Conservation (phyloP, 306 rosid species). For the Lablab purpureus region DNA sequence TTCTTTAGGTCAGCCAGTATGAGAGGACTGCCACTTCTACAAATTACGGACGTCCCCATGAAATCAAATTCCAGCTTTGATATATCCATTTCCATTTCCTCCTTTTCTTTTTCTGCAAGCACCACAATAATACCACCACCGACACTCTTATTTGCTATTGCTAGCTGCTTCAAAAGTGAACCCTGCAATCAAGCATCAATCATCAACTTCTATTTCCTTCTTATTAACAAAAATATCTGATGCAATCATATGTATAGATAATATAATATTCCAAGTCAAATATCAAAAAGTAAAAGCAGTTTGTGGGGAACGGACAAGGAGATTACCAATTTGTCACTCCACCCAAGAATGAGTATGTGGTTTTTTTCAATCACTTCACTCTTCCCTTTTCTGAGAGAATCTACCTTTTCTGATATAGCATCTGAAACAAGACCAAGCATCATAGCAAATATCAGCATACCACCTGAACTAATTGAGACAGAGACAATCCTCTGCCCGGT, state of each 20-base stretch:
- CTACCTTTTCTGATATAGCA: conserved; percentile 97
- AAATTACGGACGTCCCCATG: conserved; percentile 97
- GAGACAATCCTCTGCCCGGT: conserved; percentile 96
- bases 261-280: neutral
- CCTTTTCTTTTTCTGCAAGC: conserved; percentile 99
- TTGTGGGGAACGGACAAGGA: conserved; percentile 33
- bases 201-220: conserved; percentile 38
- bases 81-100: conserved; percentile 97
- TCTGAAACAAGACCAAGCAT: conserved; percentile 98
- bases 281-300: conserved; percentile 3
- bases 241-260: conserved; percentile 4
- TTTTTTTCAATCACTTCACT: conserved; percentile 96
- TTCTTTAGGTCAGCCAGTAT: conserved; percentile 95
- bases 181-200: conserved; percentile 64
- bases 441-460: conserved; percentile 99
- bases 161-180: conserved; percentile 95
- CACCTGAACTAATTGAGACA: conserved; percentile 95
- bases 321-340: conserved; percentile 97
- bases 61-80: conserved; percentile 94
- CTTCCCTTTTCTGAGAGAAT: conserved; percentile 96
- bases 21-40: conserved; percentile 99
- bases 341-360: conserved; percentile 96
- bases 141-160: conserved; percentile 92
- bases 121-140: conserved; percentile 97
- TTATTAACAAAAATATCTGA: conserved; percentile 35